These are phyloP conservation scores for Halenospora varia DNA, from an alignment of 495 filamentous ascomycete genomes.

Conservation along the genomic window DNA sequence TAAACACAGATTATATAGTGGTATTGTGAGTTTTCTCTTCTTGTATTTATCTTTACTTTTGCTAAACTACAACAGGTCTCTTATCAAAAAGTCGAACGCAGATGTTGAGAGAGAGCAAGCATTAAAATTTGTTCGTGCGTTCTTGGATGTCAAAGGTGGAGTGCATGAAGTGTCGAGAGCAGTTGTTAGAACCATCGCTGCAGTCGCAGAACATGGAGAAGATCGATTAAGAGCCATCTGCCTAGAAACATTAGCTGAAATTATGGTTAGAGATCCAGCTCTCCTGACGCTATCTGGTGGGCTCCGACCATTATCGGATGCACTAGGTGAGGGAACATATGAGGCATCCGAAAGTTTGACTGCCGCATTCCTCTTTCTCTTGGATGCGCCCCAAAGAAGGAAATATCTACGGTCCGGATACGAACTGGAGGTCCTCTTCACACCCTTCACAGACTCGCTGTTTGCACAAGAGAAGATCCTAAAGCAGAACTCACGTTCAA, in stretches of 20 bases:
- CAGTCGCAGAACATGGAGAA: constrained; percentile 83
- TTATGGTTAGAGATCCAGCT: constrained; percentile 78
- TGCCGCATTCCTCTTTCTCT: constrained; percentile 77
- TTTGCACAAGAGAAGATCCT: constrained; percentile 69
- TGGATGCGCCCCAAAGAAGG: constrained; percentile 78
- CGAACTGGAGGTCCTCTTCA: constrained; percentile 73
- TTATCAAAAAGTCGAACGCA: constrained; percentile 92
- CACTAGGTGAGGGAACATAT: constrained; percentile 85
- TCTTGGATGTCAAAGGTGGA: constrained; percentile 92
- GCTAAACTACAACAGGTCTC: constrained; percentile 46
- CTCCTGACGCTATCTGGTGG: constrained; percentile 78
- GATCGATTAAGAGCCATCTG: constrained; percentile 87
- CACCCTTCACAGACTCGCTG: constrained; percentile 83
- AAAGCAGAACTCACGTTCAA: constrained; percentile 79
- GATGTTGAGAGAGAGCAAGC: constrained; percentile 97
- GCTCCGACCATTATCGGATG: constrained; percentile 75
- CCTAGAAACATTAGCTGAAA: constrained; percentile 87
- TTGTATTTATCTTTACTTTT: too few species aligned
- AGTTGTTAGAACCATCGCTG: constrained; percentile 80
- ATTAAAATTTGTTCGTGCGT: constrained; percentile 91
- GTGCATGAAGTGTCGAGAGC: constrained; percentile 82
- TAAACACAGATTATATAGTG: constrained; percentile 90
- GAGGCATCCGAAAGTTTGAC: constrained; percentile 84
- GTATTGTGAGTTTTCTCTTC: constrained; percentile 51
- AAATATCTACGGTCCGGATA: constrained; percentile 77